A percentile compares a stretch with the other conserved stretches of the same genome.
phyloP scores from a whole-genome alignment of 257 asterid genomes.

The Ocimum tenuiflorum region DNA sequence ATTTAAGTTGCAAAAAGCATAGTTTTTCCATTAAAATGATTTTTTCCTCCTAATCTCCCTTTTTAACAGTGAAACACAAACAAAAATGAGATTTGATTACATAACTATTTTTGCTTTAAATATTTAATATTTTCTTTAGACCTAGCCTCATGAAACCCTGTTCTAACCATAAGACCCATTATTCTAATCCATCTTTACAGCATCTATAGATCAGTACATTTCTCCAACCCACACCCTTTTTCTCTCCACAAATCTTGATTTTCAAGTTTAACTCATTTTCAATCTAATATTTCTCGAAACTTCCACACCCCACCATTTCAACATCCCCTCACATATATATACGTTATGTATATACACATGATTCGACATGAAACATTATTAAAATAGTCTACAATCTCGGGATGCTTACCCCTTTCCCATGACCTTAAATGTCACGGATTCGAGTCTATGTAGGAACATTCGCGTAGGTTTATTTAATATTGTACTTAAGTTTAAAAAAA shows the following conservation, averaged over 20 bases:
- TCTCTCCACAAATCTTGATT: slow-evolving; percentile 8
- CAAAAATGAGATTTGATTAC: background rate
- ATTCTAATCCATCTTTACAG: background rate
- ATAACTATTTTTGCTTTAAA: background rate
- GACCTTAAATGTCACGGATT: no score
- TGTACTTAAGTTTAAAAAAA: no score
- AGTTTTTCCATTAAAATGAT: background rate
- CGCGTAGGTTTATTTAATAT: no score
- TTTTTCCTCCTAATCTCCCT: background rate
- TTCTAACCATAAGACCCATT: slow-evolving; percentile 4
- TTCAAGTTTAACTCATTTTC: slow-evolving; percentile 5
- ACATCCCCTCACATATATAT: background rate
- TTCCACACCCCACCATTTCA: background rate
- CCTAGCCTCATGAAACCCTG: background rate
- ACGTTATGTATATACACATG: no score
- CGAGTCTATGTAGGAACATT: no score
- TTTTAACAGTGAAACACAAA: background rate
- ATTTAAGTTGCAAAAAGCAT: no score
- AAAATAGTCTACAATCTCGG: no score
- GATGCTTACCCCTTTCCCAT: no score
- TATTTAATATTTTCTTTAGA: background rate
- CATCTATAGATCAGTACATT: slow-evolving; percentile 1
- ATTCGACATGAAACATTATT: no score
- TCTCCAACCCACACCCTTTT: background rate
- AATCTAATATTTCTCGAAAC: background rate